These are phyloP conservation scores for Paradendryphiella salina DNA, from an alignment of 2,329 filamentous ascomycete species.

Conservation along the genomic window DNA sequence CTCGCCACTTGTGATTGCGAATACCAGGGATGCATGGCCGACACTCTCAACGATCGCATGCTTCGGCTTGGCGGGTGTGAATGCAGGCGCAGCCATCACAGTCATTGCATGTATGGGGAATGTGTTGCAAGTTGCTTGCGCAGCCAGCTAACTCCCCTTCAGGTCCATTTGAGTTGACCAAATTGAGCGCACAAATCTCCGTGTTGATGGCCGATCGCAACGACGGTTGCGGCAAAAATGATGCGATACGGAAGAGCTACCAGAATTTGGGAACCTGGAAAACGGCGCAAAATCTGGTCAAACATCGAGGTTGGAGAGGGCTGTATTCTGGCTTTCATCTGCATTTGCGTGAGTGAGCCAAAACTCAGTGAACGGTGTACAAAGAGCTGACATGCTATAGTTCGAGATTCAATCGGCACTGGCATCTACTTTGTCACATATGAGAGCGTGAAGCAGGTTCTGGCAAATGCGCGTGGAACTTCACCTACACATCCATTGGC, in stretches of 20 bases:
- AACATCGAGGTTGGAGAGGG: slow-evolving; percentile 70
- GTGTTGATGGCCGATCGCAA: slow-evolving; percentile 71
- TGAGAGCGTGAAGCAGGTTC: slow-evolving; percentile 80
- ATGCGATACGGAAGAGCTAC: slow-evolving; percentile 59
- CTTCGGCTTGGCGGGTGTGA: slow-evolving; percentile 77
- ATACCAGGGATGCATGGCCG: slow-evolving; percentile 69
- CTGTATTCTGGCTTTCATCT: slow-evolving; percentile 80
- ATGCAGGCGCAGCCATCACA: slow-evolving; percentile 77
- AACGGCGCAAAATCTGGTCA: slow-evolving; percentile 76
- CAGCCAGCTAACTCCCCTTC: slow-evolving; percentile 15
- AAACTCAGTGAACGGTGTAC: not conserved
- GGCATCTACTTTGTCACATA: slow-evolving; percentile 89
- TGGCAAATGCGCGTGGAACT: slow-evolving; percentile 73
- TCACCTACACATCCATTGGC: slow-evolving; percentile 78
- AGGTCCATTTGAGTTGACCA: slow-evolving; percentile 87
- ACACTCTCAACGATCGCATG: slow-evolving; percentile 73
- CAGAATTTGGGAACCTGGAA: slow-evolving; percentile 76
- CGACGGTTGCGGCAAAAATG: slow-evolving; percentile 47
- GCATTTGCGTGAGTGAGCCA: slow-evolving; percentile 66
- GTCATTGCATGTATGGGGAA: slow-evolving; percentile 68
- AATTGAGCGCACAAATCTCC: slow-evolving; percentile 82
- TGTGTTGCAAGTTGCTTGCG: not conserved
- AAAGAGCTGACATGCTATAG: slow-evolving; percentile 49
- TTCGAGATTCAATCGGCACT: slow-evolving; percentile 81
- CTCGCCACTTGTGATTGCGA: slow-evolving; percentile 74